Evolutionary conservation across 2,329 filamentous ascomycete genomes (phyloP).

Genomic region (Clarireedia paspali): DNA sequence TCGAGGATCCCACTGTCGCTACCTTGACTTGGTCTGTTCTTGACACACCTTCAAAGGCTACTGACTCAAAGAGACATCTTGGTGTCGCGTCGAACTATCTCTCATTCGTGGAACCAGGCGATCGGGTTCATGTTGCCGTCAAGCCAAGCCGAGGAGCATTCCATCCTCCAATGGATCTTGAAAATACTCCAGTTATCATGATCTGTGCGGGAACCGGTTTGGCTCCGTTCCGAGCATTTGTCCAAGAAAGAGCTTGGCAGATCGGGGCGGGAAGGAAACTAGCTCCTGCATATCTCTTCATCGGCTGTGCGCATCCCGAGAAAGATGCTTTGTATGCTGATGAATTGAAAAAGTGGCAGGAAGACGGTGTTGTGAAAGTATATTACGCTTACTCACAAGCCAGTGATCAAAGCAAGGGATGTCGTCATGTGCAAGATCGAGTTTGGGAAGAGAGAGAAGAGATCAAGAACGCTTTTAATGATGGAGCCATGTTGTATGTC

Average conservation of each 20-base stretch:
- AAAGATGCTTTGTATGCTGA: conserved; percentile 37
- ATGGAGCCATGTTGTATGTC: conserved; percentile 11
- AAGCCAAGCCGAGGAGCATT: conserved; percentile 32
- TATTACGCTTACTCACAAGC: conserved; percentile 3
- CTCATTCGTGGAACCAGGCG: conserved; percentile 31
- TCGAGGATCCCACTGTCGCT: conserved; percentile 55
- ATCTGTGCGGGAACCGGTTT: conserved; percentile 30
- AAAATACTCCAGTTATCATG: conserved; percentile 29
- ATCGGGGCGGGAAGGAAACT: conserved; percentile 6
- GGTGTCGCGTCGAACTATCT: conserved; percentile 44
- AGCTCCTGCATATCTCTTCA: conserved; percentile 35
- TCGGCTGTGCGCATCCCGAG: conserved; percentile 37
- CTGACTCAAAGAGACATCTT: conserved; percentile 30
- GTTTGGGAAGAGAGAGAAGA: conserved; percentile 12
- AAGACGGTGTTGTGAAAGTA: conserved; percentile 10
- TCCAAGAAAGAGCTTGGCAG: conserved; percentile 26
- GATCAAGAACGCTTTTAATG: conserved; percentile 4
- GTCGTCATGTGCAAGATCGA: conserved; percentile 10
- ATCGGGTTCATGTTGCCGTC: conserved; percentile 33
- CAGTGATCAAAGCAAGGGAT: conserved; percentile 1
- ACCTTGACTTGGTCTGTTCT: conserved; percentile 55
- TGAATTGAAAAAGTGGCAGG: conserved; percentile 28
- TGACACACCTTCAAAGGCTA: conserved; percentile 36
- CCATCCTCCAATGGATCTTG: conserved; percentile 19
- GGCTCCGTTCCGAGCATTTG: conserved; percentile 16